These are phyloP conservation scores for Actinomucor elegans DNA, from an alignment of 371 early-diverging fungal genomes.

Conservation along the genomic window DNA sequence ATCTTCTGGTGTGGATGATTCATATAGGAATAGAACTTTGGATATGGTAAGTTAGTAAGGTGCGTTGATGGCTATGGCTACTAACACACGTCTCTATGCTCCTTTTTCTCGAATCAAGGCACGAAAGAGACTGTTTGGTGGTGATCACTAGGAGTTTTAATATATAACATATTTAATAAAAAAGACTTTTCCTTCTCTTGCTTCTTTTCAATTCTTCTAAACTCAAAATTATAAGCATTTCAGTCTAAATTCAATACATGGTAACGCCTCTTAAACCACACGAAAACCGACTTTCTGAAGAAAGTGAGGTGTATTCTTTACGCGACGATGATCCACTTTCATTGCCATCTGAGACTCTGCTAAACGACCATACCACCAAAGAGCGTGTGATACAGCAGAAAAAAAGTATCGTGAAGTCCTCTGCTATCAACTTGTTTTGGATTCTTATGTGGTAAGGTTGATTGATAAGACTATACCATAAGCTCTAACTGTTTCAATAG, in stretches of 20 bases:
- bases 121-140: neutral
- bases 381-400: constrained; percentile 15
- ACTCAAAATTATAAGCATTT: too few species aligned
- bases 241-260: too few species aligned
- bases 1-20: neutral
- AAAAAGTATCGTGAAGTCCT: constrained; percentile 28
- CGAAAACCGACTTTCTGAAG: constrained; percentile 14
- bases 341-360: constrained; percentile 21
- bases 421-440: constrained; percentile 45
- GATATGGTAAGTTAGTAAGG: constrained; percentile 14
- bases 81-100: neutral
- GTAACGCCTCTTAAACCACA: too few species aligned
- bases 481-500: constrained; percentile 3
- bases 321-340: constrained; percentile 27
- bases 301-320: constrained; percentile 19
- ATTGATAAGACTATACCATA: too few species aligned
- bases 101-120: neutral
- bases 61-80: neutral
- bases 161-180: neutral
- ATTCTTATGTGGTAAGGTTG: constrained; percentile 47
- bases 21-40: constrained; percentile 14
- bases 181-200: too few species aligned
- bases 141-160: neutral
- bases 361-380: constrained; percentile 6
- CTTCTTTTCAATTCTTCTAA: too few species aligned